These are phyloP conservation scores for Capsicum rhomboideum DNA, from an alignment of 257 asterid species.

Conservation along the genomic window DNA sequence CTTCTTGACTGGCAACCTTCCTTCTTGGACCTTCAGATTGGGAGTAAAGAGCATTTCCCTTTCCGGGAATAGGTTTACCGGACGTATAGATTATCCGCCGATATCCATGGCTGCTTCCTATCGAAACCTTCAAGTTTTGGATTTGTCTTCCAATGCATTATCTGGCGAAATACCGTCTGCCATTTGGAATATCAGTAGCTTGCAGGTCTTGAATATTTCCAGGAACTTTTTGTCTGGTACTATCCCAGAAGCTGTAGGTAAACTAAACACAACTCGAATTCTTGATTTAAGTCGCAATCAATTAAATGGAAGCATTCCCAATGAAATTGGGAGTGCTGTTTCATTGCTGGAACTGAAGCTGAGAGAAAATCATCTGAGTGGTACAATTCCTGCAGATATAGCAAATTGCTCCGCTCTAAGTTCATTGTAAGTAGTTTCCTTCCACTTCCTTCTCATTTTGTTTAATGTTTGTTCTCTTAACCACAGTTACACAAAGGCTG, in stretches of 20 bases:
- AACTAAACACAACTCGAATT: constrained; percentile 27
- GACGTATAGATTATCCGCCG: constrained; percentile 27
- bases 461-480: neutral
- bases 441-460: neutral
- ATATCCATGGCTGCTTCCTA: constrained; percentile 20
- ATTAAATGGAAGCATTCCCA: constrained; percentile 57
- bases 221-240: constrained; percentile 45
- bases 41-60: constrained; percentile 38
- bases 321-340: constrained; percentile 40
- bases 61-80: constrained; percentile 50
- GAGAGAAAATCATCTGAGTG: constrained; percentile 43
- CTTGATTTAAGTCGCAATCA: constrained; percentile 68
- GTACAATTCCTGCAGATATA: constrained; percentile 40
- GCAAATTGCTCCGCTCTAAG: constrained; percentile 54
- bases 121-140: constrained; percentile 47
- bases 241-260: constrained; percentile 48
- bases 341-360: constrained; percentile 52
- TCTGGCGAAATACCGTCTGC: constrained; percentile 51
- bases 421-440: constrained; percentile 62
- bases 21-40: constrained; percentile 55
- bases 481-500: neutral
- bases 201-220: constrained; percentile 55
- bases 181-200: constrained; percentile 46
- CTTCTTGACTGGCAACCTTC: constrained; percentile 49
- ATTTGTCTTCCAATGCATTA: constrained; percentile 59